Base-by-base conservation (phyloP, 192 early-diverging fungal genomes). In the Linnemannia elongata region DNA sequence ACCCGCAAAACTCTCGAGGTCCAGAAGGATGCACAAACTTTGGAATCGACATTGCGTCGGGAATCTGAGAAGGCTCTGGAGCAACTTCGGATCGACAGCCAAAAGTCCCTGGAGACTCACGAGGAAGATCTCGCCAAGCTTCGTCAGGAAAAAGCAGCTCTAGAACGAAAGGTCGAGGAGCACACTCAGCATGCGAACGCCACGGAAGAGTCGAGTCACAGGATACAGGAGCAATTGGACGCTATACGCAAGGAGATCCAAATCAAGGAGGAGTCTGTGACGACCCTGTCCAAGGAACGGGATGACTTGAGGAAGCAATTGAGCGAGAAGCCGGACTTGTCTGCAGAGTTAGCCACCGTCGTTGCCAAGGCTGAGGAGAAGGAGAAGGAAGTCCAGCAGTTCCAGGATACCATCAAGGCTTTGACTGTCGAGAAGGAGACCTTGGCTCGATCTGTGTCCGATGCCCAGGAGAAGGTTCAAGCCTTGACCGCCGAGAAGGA, bases 101-200 rank as follows among this genome's bases (percentile, higher is more conserved):
- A 71, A 49, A 85, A 79, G 33, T 4, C 68, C 6, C 60, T 87
- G 30, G 71, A 30, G n/a, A 75, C 33, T 2, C 79, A 54, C 13
- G 85, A 87, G n/a, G 27, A 74, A 18, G 85, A 81, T 44, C 60
- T 87, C 35, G 69, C 18, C 30, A 39, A 27, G 18, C n/a, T 87
- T 45, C 33, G 63, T 27, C 24, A 81, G 30, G 76, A 78, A 15
- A 81, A 78, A 72, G 30, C 41, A 39, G 72, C 72, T 24, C 66
- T 87, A 6, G 78, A 80, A 55, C 54, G 78, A 39, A 55, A 78
- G 22, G 24, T 78, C 41, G 60, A 71, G 18, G n/a, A 74, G 13
- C 47, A 75, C 2, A 27, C 38, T 22, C 54, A 49, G 24, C 22
- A 75, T 13, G 27, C 44, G 22, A 77, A 66, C 33, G 44, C 55